Percentiles rank a stretch among this genome's conserved stretches.
These are phyloP conservation scores for Penicillium sp. DNA, from an alignment of 2,329 filamentous ascomycete species.

Conservation along the genomic window DNA sequence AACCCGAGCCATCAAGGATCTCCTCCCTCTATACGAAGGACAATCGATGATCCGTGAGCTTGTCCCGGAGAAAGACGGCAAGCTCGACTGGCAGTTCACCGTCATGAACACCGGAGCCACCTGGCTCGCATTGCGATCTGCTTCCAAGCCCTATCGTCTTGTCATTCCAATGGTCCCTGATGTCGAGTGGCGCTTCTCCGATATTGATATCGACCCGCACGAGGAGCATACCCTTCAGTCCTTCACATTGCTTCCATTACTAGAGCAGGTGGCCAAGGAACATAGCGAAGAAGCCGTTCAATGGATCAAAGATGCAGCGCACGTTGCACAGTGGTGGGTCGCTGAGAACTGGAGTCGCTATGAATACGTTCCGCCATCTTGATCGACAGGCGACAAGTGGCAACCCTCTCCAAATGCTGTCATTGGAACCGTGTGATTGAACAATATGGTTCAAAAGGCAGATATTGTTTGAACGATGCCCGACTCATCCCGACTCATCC, in stretches of 20 bases:
- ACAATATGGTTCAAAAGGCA: neutral
- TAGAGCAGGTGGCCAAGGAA: constrained; percentile 20
- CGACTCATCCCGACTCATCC: neutral
- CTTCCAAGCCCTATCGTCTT: constrained; percentile 73
- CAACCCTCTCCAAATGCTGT: neutral
- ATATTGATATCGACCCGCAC: constrained; percentile 32
- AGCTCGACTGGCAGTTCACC: constrained; percentile 32
- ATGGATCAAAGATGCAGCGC: constrained; percentile 36
- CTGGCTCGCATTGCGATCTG: constrained; percentile 60
- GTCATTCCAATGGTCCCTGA: constrained; percentile 73
- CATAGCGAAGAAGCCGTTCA: constrained; percentile 32
- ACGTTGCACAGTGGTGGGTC: constrained; percentile 39
- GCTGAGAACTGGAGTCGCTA: constrained; percentile 29
- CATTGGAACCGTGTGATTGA: neutral
- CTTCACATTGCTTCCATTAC: constrained; percentile 29
- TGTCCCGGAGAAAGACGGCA: constrained; percentile 31
- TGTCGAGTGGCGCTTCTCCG: constrained; percentile 41
- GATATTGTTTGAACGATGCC: neutral
- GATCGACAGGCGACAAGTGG: neutral
- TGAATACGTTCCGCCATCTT: constrained; percentile 13
- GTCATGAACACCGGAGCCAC: constrained; percentile 36
- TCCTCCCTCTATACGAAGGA: constrained; percentile 45
- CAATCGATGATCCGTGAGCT: constrained; percentile 45
- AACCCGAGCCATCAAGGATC: constrained; percentile 32
- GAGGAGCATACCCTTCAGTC: constrained; percentile 31